A percentile compares a stretch with the other conserved stretches of the same genome.
phyloP scores from a whole-genome alignment of 441 rosid species.

The Mallotus repandus region DNA sequence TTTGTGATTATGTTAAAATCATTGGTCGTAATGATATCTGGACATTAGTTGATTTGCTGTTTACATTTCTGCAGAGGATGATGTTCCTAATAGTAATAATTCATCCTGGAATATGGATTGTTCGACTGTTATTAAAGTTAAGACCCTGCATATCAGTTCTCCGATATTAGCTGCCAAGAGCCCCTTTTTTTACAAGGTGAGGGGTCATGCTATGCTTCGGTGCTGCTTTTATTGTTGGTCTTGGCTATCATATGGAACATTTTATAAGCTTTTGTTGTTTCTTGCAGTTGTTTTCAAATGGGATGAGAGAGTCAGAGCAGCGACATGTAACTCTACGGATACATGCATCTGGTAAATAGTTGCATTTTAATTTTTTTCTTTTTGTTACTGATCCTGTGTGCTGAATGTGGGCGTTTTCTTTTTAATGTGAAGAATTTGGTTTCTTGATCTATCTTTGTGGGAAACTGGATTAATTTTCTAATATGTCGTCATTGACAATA shows the following conservation, averaged over 20 bases:
- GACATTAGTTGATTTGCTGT: slow-evolving; percentile 9
- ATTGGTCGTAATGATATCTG: background rate
- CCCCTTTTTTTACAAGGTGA: slow-evolving; percentile 75
- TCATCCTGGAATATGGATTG: slow-evolving; percentile 47
- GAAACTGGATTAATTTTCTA: background rate
- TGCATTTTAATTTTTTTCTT: background rate
- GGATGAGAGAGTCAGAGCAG: slow-evolving; percentile 88
- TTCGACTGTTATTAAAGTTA: slow-evolving; percentile 47
- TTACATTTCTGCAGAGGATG: slow-evolving; percentile 41
- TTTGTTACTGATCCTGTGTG: background rate
- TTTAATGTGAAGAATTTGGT: background rate
- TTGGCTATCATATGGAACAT: background rate
- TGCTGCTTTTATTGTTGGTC: slow-evolving; percentile 1
- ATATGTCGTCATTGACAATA: background rate
- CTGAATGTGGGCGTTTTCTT: background rate
- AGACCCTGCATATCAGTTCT: slow-evolving; percentile 68
- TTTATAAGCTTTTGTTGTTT: slow-evolving; percentile 1
- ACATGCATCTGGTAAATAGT: slow-evolving; percentile 67
- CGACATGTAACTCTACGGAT: slow-evolving; percentile 73
- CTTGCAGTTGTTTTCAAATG: slow-evolving; percentile 82
- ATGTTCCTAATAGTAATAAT: slow-evolving; percentile 21
- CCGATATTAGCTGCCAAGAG: slow-evolving; percentile 81
- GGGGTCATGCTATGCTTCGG: slow-evolving; percentile 1
- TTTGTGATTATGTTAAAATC: background rate
- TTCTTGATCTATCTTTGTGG: background rate